Evolutionary conservation across 2,329 filamentous ascomycete genomes (phyloP).

Genomic region (Pyricularia pennisetigena): DNA sequence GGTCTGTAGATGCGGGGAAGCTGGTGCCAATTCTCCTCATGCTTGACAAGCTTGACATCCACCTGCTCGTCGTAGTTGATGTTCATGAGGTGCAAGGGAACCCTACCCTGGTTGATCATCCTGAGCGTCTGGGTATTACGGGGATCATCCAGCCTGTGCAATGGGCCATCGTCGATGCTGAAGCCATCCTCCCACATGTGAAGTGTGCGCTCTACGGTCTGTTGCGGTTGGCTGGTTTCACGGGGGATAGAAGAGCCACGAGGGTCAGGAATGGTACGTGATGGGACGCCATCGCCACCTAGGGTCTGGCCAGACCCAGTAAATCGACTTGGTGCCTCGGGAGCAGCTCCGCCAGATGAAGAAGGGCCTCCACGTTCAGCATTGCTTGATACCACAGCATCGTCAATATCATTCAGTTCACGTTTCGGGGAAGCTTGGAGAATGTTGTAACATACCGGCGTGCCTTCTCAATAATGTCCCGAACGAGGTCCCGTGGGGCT

Average conservation of each 20-base stretch:
- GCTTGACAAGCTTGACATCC: conserved; percentile 69
- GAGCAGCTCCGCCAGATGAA: background rate
- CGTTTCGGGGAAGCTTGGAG: background rate
- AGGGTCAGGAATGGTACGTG: conserved; percentile 57
- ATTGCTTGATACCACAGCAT: conserved; percentile 35
- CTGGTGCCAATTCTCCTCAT: conserved; percentile 62
- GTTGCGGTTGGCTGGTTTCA: conserved; percentile 28
- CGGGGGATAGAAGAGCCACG: conserved; percentile 17
- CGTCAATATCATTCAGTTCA: background rate
- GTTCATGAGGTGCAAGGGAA: conserved; percentile 69
- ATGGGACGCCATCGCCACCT: conserved; percentile 67
- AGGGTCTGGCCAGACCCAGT: conserved; percentile 64
- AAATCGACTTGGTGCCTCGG: conserved; percentile 30
- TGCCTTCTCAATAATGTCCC: conserved; percentile 55
- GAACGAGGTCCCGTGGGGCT: conserved; percentile 46
- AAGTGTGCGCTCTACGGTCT: conserved; percentile 45
- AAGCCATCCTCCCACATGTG: conserved; percentile 81
- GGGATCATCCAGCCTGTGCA: conserved; percentile 72
- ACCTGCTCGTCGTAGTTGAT: conserved; percentile 66
- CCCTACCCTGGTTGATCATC: conserved; percentile 67
- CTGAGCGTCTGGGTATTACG: conserved; percentile 60
- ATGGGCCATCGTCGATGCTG: conserved; percentile 71
- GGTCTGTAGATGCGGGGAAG: conserved; percentile 70
- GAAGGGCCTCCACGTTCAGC: conserved; percentile 36
- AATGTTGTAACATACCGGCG: conserved; percentile 36